These are phyloP conservation scores for Microsporum canis DNA, from an alignment of 2,329 filamentous ascomycete species.

Conservation along the genomic window DNA sequence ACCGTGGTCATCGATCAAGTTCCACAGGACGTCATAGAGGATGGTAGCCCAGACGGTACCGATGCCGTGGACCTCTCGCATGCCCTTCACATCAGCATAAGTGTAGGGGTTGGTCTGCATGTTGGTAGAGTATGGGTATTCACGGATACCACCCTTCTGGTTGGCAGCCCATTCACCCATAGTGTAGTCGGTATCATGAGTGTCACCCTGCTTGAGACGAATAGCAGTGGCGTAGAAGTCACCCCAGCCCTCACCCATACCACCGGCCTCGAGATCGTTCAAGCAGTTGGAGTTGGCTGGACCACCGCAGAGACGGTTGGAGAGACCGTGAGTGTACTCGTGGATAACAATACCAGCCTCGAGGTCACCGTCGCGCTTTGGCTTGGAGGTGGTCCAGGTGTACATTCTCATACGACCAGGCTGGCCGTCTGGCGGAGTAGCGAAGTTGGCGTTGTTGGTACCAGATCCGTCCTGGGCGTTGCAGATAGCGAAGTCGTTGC, in stretches of 20 bases:
- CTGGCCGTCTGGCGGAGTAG: slow-evolving; percentile 13
- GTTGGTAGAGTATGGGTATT: slow-evolving; percentile 12
- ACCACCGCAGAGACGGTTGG: slow-evolving; percentile 13
- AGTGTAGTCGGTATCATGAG: slow-evolving; percentile 10
- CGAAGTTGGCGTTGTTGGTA: slow-evolving; percentile 13
- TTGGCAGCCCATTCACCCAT: slow-evolving; percentile 12
- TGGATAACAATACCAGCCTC: slow-evolving; percentile 13
- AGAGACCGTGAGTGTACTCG: slow-evolving; percentile 13
- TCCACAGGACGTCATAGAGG: slow-evolving; percentile 13
- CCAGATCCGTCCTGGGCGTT: slow-evolving; percentile 14
- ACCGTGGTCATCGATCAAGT: slow-evolving; percentile 13
- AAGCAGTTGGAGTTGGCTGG: slow-evolving; percentile 12
- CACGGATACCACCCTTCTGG: slow-evolving; percentile 9
- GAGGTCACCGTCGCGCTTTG: slow-evolving; percentile 11
- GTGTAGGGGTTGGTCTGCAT: slow-evolving; percentile 10
- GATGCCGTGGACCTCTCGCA: slow-evolving; percentile 7
- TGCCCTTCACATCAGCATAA: slow-evolving; percentile 8
- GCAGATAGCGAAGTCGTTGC: slow-evolving; percentile 11
- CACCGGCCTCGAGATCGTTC: slow-evolving; percentile 10
- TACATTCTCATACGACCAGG: slow-evolving; percentile 14
- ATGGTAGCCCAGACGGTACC: slow-evolving; percentile 12
- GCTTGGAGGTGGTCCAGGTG: slow-evolving; percentile 11
- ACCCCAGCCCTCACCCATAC: slow-evolving; percentile 14
- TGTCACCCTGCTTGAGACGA: slow-evolving; percentile 10
- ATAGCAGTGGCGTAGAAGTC: slow-evolving; percentile 12